These are phyloP conservation scores for Amaranthus cruentus DNA, from an alignment of 148 eudicot genomes.

Conservation along the genomic window DNA sequence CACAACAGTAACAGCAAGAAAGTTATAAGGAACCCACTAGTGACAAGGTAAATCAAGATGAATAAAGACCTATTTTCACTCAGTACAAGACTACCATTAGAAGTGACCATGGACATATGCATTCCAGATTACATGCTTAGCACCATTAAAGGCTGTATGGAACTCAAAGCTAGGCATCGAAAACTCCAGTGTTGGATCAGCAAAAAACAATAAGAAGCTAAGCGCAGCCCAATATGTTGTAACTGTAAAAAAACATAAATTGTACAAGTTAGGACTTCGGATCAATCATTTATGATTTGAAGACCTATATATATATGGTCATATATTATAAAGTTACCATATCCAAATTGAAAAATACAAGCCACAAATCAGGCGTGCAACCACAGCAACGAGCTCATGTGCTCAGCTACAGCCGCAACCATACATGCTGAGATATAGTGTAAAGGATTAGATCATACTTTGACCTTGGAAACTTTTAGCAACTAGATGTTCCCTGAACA, in stretches of 20 bases:
- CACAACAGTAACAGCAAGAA: background rate
- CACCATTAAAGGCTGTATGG: slow-evolving; percentile 76
- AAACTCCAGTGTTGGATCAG: slow-evolving; percentile 91
- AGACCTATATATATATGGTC: background rate
- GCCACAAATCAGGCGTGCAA: slow-evolving; percentile 20
- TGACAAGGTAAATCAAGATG: background rate
- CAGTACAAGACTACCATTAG: background rate
- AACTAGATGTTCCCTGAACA: slow-evolving; percentile 4
- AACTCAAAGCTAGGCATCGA: slow-evolving; percentile 94
- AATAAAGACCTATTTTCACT: background rate
- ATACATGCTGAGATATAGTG: slow-evolving; percentile 41
- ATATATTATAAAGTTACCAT: too few species aligned
- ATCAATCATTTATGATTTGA: background rate
- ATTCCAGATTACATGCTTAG: slow-evolving; percentile 30
- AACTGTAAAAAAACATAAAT: slow-evolving; percentile 46
- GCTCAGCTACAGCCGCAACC: slow-evolving; percentile 48
- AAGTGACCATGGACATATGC: background rate
- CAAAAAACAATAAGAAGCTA: slow-evolving; percentile 82
- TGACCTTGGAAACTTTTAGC: background rate
- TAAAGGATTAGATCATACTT: slow-evolving; percentile 33
- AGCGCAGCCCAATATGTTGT: slow-evolving; percentile 86
- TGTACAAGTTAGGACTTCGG: slow-evolving; percentile 6
- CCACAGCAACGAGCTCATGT: slow-evolving; percentile 39
- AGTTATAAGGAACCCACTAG: background rate
- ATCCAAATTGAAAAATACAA: slow-evolving; percentile 22